Base-by-base conservation (phyloP, 306 rosid species). In the Quillaja saponaria region DNA sequence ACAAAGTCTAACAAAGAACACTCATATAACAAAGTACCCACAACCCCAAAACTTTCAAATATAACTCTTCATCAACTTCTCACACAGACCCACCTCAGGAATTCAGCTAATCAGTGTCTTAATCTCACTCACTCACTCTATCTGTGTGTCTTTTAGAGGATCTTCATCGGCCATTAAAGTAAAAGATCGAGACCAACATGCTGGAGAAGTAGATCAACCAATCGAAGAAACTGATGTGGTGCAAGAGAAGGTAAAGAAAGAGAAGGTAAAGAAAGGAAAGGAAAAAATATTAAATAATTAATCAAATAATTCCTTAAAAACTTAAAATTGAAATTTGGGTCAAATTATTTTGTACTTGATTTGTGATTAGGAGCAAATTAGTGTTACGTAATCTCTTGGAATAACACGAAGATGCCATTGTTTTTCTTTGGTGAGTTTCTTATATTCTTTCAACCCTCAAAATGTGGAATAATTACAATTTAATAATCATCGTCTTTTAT, bases 191-290 rank as follows among this genome's bases (percentile, higher is more conserved):
- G 85, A 72, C 71, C 73, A 79, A 72, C 80, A 69, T 67, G 81
- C 72, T 75, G 60, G 76, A 64, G 84, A 64, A 88, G 87, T 87
- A 88, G 96, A 92, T 88, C 95, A 92, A 84, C 89, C 82, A 89
- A 86, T 84, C 87, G 83, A 82, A 82, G 83, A 87, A 85, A 71
- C 75, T 75, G 87, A 57, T 69, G 69, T 73, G 74, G 75, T 79
- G 75, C 44, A 73, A 66, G 79, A 76, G 76, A 91, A 86, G 85
- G 95, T 77, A 81, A 83, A 80, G 84, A 61, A 25, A 65, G 70
- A 67, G 53, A 51, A 59, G 47, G 66, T 21, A 20, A 42, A 46
- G 46, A 42, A 28, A 31, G 18, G 8, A 55, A 58, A 58, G 4
- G 37, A 61, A 25, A 34, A 6, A 46, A 54, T 17, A 48, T 31